Evolutionary conservation across 805 yeast species (phyloP).

Genomic region (Candida rishiriensis): DNA sequence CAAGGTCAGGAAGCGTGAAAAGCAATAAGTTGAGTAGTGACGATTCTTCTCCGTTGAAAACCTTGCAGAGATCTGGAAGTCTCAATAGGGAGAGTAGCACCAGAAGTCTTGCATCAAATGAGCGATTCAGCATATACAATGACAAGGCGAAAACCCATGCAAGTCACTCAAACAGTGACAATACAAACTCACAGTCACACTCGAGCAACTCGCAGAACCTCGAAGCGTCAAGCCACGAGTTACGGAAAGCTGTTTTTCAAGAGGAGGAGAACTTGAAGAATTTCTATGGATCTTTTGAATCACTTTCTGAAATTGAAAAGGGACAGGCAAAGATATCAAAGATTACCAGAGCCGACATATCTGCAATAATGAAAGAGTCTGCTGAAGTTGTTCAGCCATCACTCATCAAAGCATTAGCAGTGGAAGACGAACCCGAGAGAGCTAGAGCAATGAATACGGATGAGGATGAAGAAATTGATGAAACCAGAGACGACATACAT

Average conservation of each 20-base stretch:
- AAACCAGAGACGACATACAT: too few relatives aligned
- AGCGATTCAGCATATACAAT: not conserved
- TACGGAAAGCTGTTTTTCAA: not conserved
- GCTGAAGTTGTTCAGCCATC: not conserved
- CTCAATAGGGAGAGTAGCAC: not conserved
- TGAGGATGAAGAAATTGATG: too few relatives aligned
- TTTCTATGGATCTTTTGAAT: conserved; percentile 8
- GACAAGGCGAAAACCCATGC: not conserved
- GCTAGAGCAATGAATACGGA: too few relatives aligned
- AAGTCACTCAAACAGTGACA: not conserved
- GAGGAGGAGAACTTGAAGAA: not conserved
- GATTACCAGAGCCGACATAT: conserved; percentile 8
- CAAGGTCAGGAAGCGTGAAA: conserved; percentile 13
- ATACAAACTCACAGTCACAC: not conserved
- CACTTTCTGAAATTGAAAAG: conserved; percentile 2
- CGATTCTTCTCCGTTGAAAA: conserved; percentile 2
- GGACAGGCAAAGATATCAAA: conserved; percentile 5
- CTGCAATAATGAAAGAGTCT: conserved; percentile 3
- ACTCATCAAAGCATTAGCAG: not conserved
- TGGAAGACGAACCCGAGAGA: conserved; percentile 1
- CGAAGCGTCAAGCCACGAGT: not conserved
- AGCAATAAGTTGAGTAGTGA: conserved; percentile 3
- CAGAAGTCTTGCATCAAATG: not conserved
- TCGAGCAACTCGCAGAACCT: too few relatives aligned
- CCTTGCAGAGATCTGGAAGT: conserved; percentile 2